Conservation (phyloP, 2,329 filamentous ascomycete genomes). For the Cadophora sp. region DNA sequence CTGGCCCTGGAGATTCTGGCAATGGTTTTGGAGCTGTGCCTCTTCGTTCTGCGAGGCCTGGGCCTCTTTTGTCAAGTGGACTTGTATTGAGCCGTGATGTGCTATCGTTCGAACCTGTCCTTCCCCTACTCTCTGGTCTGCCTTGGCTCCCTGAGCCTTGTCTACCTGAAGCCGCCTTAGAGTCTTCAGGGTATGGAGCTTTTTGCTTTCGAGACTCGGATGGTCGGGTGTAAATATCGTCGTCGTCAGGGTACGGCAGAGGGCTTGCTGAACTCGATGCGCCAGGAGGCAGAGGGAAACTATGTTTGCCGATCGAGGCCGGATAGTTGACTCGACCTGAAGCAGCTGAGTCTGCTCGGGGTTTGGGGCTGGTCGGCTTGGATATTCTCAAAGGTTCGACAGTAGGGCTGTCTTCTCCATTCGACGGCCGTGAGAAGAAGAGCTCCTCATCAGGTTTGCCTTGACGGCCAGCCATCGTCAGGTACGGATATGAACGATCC, state of each 20-base stretch:
- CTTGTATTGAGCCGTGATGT: slow-evolving; percentile 43
- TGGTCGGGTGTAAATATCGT: slow-evolving; percentile 52
- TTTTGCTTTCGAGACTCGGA: slow-evolving; percentile 43
- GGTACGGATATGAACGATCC: slow-evolving; percentile 34
- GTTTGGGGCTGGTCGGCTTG: slow-evolving; percentile 74
- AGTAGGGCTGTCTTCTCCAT: slow-evolving; percentile 71
- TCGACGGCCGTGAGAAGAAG: slow-evolving; percentile 66
- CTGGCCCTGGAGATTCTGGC: slow-evolving; percentile 81
- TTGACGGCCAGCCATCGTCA: slow-evolving; percentile 51
- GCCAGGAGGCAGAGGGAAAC: slow-evolving; percentile 70
- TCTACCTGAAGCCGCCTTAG: slow-evolving; percentile 35
- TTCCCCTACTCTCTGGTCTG: slow-evolving; percentile 31
- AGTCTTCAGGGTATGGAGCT: slow-evolving; percentile 47
- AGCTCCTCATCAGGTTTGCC: slow-evolving; percentile 82
- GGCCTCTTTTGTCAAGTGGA: slow-evolving; percentile 62
- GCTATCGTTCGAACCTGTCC: slow-evolving; percentile 45
- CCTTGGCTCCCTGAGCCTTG: slow-evolving; percentile 33
- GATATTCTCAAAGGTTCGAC: slow-evolving; percentile 85
- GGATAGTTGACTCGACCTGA: slow-evolving; percentile 56
- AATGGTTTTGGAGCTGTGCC: slow-evolving; percentile 83
- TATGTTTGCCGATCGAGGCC: slow-evolving; percentile 58
- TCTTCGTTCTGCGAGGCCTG: slow-evolving; percentile 79
- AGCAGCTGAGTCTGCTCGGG: slow-evolving; percentile 46
- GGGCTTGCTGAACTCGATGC: slow-evolving; percentile 73
- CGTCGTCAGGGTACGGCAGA: slow-evolving; percentile 77